These are phyloP conservation scores for Xylariomycetidae sp. DNA, from an alignment of 2,329 filamentous ascomycete genomes.

Conservation along the genomic window DNA sequence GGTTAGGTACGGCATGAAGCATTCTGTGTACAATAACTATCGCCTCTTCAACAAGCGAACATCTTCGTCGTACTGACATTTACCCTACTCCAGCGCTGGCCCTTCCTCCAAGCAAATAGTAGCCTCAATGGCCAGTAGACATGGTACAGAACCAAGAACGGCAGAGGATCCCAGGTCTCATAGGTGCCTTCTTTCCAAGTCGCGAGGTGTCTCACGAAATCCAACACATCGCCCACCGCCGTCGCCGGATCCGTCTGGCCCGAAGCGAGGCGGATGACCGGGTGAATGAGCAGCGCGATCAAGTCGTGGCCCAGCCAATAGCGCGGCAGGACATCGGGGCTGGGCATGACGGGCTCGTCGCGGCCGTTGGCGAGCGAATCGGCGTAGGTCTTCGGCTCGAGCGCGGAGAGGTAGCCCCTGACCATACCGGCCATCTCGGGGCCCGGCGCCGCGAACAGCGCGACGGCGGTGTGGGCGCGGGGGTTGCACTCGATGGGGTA, in stretches of 20 bases:
- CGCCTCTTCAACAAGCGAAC: constrained; percentile 18
- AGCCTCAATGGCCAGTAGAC: constrained; percentile 51
- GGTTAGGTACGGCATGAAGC: no score
- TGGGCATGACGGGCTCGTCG: constrained; percentile 16
- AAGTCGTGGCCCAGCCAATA: constrained; percentile 68
- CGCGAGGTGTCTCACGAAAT: constrained; percentile 32
- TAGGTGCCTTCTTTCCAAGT: constrained; percentile 52
- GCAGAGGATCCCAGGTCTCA: constrained; percentile 48
- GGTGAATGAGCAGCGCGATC: constrained; percentile 43
- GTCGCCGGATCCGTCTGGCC: constrained; percentile 15
- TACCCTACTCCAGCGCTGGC: constrained; percentile 54
- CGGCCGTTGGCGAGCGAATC: no score
- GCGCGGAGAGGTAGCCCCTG: constrained; percentile 45
- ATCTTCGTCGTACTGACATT: constrained; percentile 59
- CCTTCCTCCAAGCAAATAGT: constrained; percentile 33
- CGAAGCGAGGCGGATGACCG: constrained; percentile 28
- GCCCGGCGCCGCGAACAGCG: constrained; percentile 46
- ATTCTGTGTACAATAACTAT: no score
- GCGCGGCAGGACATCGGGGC: constrained; percentile 22
- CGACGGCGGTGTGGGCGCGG: constrained; percentile 60
- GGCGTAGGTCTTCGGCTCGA: constrained; percentile 17
- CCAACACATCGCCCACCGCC: constrained; percentile 14
- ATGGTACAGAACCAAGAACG: constrained; percentile 51
- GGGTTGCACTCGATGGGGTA: constrained; percentile 70
- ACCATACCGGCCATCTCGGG: constrained; percentile 38